These are phyloP conservation scores for Xylariaceae sp. DNA, from an alignment of 2,329 filamentous ascomycete genomes.

Conservation along the genomic window DNA sequence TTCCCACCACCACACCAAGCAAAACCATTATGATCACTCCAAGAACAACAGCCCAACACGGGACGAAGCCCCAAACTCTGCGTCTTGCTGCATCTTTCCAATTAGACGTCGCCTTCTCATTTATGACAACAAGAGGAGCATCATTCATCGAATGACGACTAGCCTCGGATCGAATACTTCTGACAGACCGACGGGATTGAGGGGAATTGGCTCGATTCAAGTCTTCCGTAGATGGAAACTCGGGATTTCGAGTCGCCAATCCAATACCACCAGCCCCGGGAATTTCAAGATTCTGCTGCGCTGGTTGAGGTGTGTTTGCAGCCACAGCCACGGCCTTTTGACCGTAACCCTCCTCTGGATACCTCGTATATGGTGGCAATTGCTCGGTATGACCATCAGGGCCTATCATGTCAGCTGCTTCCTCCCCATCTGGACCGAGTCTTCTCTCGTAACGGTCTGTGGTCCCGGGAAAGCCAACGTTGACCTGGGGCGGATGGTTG, in stretches of 20 bases:
- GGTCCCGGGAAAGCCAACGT: conserved; percentile 69
- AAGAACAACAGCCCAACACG: conserved; percentile 56
- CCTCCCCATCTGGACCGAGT: conserved; percentile 75
- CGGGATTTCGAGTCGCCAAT: conserved; percentile 55
- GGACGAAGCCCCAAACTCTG: conserved; percentile 54
- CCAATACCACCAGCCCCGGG: conserved; percentile 58
- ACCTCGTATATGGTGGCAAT: conserved; percentile 84
- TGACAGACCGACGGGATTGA: conserved; percentile 46
- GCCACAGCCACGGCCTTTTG: conserved; percentile 45
- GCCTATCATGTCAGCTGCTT: conserved; percentile 79
- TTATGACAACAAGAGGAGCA: conserved; percentile 39
- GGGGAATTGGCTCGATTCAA: conserved; percentile 39
- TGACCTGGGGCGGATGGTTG: conserved; percentile 42
- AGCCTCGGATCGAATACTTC: conserved; percentile 46
- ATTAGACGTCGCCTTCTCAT: conserved; percentile 43
- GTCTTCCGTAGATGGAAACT: conserved; percentile 56
- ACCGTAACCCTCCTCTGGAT: conserved; percentile 66
- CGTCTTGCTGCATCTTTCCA: conserved; percentile 51
- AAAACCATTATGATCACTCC: conserved; percentile 45
- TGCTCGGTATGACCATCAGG: conserved; percentile 87
- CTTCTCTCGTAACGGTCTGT: conserved; percentile 64
- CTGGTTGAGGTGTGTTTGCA: conserved; percentile 24
- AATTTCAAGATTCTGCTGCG: conserved; percentile 32
- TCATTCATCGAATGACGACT: conserved; percentile 53
- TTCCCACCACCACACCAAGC: conserved; percentile 51